Percentiles rank a stretch among this genome's conserved stretches.
phyloP scores from a whole-genome alignment of 192 early-diverging fungal species.

The Gigaspora rosea region DNA sequence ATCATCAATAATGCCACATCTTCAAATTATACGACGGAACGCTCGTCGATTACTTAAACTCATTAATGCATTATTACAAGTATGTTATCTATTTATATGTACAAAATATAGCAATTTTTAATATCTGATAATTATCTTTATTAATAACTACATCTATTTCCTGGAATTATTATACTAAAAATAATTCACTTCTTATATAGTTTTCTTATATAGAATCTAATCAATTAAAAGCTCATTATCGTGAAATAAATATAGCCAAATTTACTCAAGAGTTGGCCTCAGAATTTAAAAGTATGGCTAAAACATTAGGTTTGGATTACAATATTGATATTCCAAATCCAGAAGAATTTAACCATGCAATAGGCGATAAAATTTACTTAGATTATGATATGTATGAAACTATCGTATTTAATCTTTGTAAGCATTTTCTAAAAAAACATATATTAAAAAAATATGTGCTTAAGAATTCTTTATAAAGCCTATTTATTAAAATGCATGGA shows the following conservation, averaged over 20 bases:
- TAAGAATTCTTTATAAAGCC: no score
- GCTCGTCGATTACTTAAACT: slow-evolving; percentile 56
- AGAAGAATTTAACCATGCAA: not conserved
- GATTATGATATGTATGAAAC: slow-evolving; percentile 26
- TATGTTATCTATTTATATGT: not conserved
- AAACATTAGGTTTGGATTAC: slow-evolving; percentile 41
- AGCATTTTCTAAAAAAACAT: not conserved
- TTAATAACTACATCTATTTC: no score
- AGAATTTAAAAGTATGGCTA: slow-evolving; percentile 48
- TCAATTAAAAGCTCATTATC: slow-evolving; percentile 42
- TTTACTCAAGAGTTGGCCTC: slow-evolving; percentile 50
- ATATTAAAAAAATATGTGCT: no score
- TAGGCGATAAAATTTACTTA: not conserved
- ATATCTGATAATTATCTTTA: no score
- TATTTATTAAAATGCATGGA: not conserved
- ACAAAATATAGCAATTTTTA: no score
- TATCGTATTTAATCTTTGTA: slow-evolving; percentile 26
- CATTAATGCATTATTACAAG: slow-evolving; percentile 58
- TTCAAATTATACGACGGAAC: slow-evolving; percentile 56
- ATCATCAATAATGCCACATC: slow-evolving; percentile 24
- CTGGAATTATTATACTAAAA: no score
- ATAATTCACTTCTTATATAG: not conserved
- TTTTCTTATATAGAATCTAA: slow-evolving; percentile 14
- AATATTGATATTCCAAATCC: slow-evolving; percentile 35
- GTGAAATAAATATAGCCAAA: slow-evolving; percentile 48